These are phyloP conservation scores for Starmerella khaoyaiensis DNA, from an alignment of 805 yeast genomes.

Conservation along the genomic window DNA sequence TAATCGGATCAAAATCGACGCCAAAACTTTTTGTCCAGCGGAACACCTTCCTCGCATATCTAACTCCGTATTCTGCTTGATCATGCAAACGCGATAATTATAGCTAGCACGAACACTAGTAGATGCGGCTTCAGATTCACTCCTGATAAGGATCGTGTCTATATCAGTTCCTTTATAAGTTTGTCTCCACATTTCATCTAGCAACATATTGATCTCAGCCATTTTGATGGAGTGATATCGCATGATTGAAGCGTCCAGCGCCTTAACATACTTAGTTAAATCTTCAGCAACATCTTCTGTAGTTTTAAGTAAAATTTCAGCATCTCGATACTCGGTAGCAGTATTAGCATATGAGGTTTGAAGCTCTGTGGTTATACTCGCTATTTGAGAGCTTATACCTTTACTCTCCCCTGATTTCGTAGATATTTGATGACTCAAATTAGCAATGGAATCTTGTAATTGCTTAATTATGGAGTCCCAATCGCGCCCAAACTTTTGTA, in stretches of 20 bases:
- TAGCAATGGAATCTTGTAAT: slow-evolving; percentile 40
- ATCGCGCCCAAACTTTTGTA: slow-evolving; percentile 36
- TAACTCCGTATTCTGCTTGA: slow-evolving; percentile 75
- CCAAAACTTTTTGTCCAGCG: slow-evolving; percentile 93
- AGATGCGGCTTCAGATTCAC: slow-evolving; percentile 48
- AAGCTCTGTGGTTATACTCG: slow-evolving; percentile 44
- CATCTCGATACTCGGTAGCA: slow-evolving; percentile 48
- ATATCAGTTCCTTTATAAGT: slow-evolving; percentile 94
- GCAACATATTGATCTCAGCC: slow-evolving; percentile 78
- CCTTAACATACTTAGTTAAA: slow-evolving; percentile 64
- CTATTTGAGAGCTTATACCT: slow-evolving; percentile 64
- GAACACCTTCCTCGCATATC: slow-evolving; percentile 98
- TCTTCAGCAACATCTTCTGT: slow-evolving; percentile 68
- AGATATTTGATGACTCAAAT: slow-evolving; percentile 51
- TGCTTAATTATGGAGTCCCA: slow-evolving; percentile 46
- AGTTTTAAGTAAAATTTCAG: slow-evolving; percentile 65
- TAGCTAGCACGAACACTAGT: slow-evolving; percentile 41
- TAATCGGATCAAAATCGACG: slow-evolving; percentile 77
- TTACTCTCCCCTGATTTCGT: slow-evolving; percentile 74
- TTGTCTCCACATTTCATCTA: slow-evolving; percentile 85
- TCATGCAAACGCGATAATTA: slow-evolving; percentile 91
- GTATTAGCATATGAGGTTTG: slow-evolving; percentile 58
- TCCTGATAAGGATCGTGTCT: slow-evolving; percentile 72
- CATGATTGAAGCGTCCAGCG: slow-evolving; percentile 88
- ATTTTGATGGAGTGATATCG: slow-evolving; percentile 78